Base-by-base conservation (phyloP, 2,329 filamentous ascomycete species). In the Fusarium haematococcum region DNA sequence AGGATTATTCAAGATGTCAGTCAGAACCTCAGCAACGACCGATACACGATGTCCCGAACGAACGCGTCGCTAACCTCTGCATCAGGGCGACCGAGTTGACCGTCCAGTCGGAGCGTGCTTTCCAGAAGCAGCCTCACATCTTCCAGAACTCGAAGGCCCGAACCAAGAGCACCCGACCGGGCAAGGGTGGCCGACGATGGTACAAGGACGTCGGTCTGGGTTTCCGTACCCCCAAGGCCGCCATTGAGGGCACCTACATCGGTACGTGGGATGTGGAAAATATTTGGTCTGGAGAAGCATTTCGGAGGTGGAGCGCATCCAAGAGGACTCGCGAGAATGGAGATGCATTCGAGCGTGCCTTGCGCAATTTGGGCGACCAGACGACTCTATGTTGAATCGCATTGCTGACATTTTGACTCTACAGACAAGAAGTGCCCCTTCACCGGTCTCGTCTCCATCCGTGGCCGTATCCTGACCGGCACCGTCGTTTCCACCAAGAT, bases 341-440 rank as follows among this genome's bases (percentile, higher is more conserved):
- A 20, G 14, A n/a, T n/a, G 11, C 61, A 41, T 48, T 6, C 7
- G 5, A 25, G 16, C 18, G 16, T 48, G 8, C 41, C 52, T 11
- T 20, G 16, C 39, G 27, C 35, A 43, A 18, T 20, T 25, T 33
- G 39, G 35, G 35, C 20, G 32, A 10, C 14, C 52, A 25, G 13
- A 65, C 5, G 30, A 16, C 10, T 25, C 8, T 39, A 43, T 13
- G 32, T 63, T 62, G 61, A 63, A 67, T 65, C 56, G 71, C 52
- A 58, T 73, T 56, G 65, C 79, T 81, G 68, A 82, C 79, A 57
- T 68, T 27, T 71, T 78, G 65, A 61, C 57, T 30, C 14, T 73
- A 83, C 84, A 98, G 97, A 99, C 93, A 99, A 99, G 95, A 99
- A 99, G 92, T 99, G 97, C 94, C 97, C 97, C 81, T 99, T 99